Base-by-base conservation (phyloP, 257 asterid genomes). In the Capsicum chinense region DNA sequence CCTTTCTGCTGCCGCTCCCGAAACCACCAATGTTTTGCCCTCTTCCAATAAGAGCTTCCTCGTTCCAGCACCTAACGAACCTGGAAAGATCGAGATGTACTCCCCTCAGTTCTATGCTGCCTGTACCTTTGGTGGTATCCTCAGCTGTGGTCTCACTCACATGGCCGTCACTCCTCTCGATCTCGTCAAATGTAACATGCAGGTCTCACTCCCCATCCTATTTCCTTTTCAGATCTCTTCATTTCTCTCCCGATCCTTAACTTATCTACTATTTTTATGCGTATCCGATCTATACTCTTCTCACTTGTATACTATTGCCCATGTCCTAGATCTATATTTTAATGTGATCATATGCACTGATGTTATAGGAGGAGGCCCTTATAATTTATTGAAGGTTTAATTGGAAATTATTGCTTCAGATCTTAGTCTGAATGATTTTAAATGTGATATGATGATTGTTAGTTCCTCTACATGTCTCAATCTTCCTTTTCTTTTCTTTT, bases 131-230 rank as follows among this genome's bases (percentile, higher is more conserved):
- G 99, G 99, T 79, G 99, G 99, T 83, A 91, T 95, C 35, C 90
- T 95, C 83, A 95, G 99, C 89, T 95, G 98, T 85, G 99, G 99
- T 60, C 96, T 95, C 54, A 95, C 99, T 47, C 99, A 95, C 87
- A 95, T 87, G 98, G 79, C 99, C 69, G 99, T 95, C 86, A 95
- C 98, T 74, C 99, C 99, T 85, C 99, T 95, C 33, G 99, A 95
- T 88, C 96, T 95, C 62, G 99, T 94, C 95, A 95, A 95, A 85
- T 95, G 99, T 88, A 95, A 95, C 87, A 95, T 95, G 99, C 99
- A 95, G 97, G 99, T 83, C 10, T 50, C 13, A 3, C 59, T 8
- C 71, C 39, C 17, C 66, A 21, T 66, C 89, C 10, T 16, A 64
- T 83, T 60, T 39, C 7, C 50, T 60, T 50, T 69, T 26, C 48